These are phyloP conservation scores for Paraleonurus japonicus DNA, from an alignment of 257 asterid genomes.

Conservation along the genomic window DNA sequence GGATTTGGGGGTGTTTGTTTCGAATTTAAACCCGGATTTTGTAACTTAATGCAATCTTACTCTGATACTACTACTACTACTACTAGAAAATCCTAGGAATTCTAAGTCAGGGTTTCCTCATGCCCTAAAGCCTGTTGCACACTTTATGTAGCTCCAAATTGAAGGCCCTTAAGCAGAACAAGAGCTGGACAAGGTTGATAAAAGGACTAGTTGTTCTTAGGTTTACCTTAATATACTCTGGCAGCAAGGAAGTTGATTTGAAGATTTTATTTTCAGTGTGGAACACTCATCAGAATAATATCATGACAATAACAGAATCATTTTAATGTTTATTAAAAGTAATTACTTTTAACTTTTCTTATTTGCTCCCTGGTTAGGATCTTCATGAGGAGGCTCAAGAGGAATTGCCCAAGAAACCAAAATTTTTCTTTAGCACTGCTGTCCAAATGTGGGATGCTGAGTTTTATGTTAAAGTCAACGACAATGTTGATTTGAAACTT, in stretches of 20 bases:
- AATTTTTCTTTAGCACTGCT: constrained; percentile 76
- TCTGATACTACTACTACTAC: background rate
- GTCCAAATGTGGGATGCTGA: constrained; percentile 95
- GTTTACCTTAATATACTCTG: background rate
- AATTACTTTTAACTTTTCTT: background rate
- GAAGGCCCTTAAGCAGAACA: background rate
- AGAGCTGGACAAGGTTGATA: constrained; percentile 8
- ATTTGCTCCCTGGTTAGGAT: constrained; percentile 42
- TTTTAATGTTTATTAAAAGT: background rate
- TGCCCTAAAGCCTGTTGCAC: background rate
- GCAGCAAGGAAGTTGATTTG: background rate
- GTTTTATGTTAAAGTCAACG: constrained; percentile 78
- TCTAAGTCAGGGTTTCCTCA: background rate
- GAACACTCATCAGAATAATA: constrained; percentile 3
- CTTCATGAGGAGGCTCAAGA: constrained; percentile 92
- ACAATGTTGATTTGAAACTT: constrained; percentile 65
- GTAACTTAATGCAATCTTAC: background rate
- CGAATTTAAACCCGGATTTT: too few relatives aligned
- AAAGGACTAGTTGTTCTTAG: constrained; percentile 3
- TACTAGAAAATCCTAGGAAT: background rate
- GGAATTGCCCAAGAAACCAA: constrained; percentile 83
- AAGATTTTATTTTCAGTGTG: background rate
- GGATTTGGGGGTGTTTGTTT: background rate
- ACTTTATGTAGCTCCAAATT: background rate
- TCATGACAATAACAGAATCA: background rate